These are phyloP conservation scores for Taphrina flavorubra DNA, from an alignment of 1,139 yeast genomes.

Conservation along the genomic window DNA sequence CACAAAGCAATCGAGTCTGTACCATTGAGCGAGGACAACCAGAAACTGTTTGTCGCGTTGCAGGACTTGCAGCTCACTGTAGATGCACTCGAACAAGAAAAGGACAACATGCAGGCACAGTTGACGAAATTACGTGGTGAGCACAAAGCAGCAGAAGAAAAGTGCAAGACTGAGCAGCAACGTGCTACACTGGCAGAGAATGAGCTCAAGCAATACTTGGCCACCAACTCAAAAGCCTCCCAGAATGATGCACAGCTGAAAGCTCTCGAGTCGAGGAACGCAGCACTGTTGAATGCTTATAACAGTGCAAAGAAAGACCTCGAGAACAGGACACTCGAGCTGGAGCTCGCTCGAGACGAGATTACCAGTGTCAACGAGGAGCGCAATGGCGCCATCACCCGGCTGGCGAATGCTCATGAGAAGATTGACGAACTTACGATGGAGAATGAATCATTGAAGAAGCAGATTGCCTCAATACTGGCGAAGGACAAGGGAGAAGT, in stretches of 20 bases:
- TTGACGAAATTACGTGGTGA: constrained; percentile 41
- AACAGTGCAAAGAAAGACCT: constrained; percentile 24
- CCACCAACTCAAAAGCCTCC: constrained; percentile 11
- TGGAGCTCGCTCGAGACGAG: constrained; percentile 40
- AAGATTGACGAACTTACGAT: constrained; percentile 41
- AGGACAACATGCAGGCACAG: constrained; percentile 37
- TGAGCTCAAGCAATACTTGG: constrained; percentile 42
- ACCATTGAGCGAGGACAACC: constrained; percentile 46
- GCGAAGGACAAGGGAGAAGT: not conserved
- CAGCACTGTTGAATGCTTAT: constrained; percentile 11
- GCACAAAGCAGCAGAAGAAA: constrained; percentile 27
- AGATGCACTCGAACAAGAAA: constrained; percentile 44
- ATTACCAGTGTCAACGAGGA: constrained; percentile 44
- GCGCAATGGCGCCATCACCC: constrained; percentile 44
- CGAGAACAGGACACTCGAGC: constrained; percentile 32
- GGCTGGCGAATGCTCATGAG: constrained; percentile 43
- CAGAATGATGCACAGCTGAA: constrained; percentile 9
- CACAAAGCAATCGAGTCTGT: constrained; percentile 45
- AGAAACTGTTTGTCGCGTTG: constrained; percentile 45
- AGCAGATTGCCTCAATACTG: constrained; percentile 27
- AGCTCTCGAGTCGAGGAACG: constrained; percentile 22
- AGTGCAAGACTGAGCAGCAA: constrained; percentile 40
- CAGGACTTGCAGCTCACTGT: constrained; percentile 45
- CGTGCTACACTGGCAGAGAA: constrained; percentile 42
- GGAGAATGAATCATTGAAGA: constrained; percentile 37